Evolutionary conservation across 106 monocot species (phyloP), one percentile per base, ranked within the genome.

Genomic region (Dactylorhiza incarnata): DNA sequence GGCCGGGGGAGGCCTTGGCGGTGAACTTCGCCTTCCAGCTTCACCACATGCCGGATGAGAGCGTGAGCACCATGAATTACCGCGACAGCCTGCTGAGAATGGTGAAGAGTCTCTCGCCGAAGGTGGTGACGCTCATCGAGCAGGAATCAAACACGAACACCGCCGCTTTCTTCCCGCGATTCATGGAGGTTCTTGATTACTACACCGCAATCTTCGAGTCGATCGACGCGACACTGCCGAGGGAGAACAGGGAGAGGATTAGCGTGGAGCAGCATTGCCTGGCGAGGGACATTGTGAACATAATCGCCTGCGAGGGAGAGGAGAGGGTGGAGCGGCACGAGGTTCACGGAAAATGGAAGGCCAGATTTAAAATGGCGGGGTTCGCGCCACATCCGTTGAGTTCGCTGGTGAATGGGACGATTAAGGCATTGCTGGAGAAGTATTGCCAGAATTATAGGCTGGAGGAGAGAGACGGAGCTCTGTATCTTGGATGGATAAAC

Each of bases 231-330:
- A 78, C 79, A 12, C 80, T 88, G 19, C 69, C 82, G 29, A 85
- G 93, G 52, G 91, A 89, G 9, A 78, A 81, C 83, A 89, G 66
- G 82, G 85, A 93, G 19, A 68, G 96, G 14, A 93, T 96, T 19
- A 83, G 50, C 23, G 85, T 88, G n/a, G 95, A 95, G 80, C 92
- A 93, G 82, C 95, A 95, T 72, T 93, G 96, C 81, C 77, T 96
- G 63, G 96, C 96, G 3, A 87, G 93, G 73, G 96, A 96, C 67
- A 96, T 96, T 26, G 96, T 96, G n/a, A 96, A 96, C 73, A 85
- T 93, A 46, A 81, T 96, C 25, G 96, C 96, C 20, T 96, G 96
- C 47, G 96, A 96, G 69, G 96, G 90, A 15, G 82, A 83, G 0
- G 93, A 93, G 49, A 84, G 96, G 53, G 80, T 93, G 4, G 96